phyloP scores from a whole-genome alignment of 1,284 basidiomycete species.

The Cutaneotrichosporon dermatis region DNA sequence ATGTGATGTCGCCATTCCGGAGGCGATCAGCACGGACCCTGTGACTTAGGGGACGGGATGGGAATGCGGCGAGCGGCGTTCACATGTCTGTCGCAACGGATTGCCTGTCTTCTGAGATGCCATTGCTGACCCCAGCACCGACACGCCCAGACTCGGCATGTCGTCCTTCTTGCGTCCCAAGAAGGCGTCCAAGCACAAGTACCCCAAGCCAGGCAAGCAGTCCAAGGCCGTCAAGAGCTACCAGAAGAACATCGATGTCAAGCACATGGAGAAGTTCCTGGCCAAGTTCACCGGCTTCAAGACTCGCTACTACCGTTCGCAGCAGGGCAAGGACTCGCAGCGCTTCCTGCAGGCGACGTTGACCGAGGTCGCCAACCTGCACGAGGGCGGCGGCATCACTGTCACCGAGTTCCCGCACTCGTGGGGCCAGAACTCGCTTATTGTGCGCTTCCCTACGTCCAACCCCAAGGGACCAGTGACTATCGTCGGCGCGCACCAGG shows the following conservation, averaged over 20 bases:
- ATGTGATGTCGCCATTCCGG: too few species aligned
- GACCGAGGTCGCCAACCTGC: slow-evolving; percentile 62
- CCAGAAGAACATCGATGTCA: slow-evolving; percentile 35
- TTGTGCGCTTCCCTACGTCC: slow-evolving; percentile 54
- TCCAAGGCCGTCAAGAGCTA: slow-evolving; percentile 36
- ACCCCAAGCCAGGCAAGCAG: slow-evolving; percentile 41
- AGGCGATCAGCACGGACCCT: too few species aligned
- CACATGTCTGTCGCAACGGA: background rate
- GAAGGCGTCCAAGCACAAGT: slow-evolving; percentile 32
- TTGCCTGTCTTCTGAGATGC: background rate
- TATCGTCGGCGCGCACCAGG: slow-evolving; percentile 80
- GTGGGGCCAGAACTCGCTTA: slow-evolving; percentile 90
- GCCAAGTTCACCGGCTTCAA: slow-evolving; percentile 59
- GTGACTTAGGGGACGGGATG: too few species aligned
- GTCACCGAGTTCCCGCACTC: slow-evolving; percentile 69
- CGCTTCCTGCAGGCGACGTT: slow-evolving; percentile 75
- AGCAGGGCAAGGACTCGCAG: slow-evolving; percentile 71
- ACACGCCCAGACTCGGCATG: slow-evolving; percentile 57
- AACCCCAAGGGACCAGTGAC: slow-evolving; percentile 50
- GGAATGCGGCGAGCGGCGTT: too few species aligned
- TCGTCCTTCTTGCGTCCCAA: slow-evolving; percentile 37
- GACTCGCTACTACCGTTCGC: slow-evolving; percentile 52
- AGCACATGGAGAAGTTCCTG: slow-evolving; percentile 58
- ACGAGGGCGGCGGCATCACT: slow-evolving; percentile 62
- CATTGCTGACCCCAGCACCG: slow-evolving; percentile 57